Evolutionary conservation across 306 rosid species (phyloP).

Genomic region (Rubus idaeus): DNA sequence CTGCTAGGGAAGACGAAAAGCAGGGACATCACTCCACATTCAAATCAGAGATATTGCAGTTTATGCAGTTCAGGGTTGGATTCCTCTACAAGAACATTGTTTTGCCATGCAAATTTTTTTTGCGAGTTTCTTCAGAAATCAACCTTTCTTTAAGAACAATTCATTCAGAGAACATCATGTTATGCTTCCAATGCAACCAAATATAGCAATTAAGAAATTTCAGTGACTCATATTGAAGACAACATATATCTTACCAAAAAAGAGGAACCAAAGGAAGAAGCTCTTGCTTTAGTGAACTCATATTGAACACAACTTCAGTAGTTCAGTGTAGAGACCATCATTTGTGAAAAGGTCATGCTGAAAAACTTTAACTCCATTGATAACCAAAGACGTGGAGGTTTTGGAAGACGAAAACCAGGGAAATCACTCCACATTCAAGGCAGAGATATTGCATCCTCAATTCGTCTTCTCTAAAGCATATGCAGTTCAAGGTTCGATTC

Average conservation of each 20-base stretch:
- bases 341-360: constrained; percentile 96
- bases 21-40: too few relatives aligned
- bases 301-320: constrained; percentile 80
- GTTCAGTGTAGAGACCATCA: constrained; percentile 88
- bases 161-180: neutral
- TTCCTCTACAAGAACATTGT: too few relatives aligned
- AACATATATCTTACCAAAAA: constrained; percentile 77
- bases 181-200: neutral
- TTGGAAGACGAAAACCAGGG: too few relatives aligned
- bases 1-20: too few relatives aligned
- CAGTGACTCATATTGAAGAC: constrained; percentile 1
- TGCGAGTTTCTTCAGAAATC: neutral
- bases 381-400: constrained; percentile 17
- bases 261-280: constrained; percentile 89
- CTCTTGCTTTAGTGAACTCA: constrained; percentile 85
- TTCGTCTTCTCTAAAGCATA: too few relatives aligned
- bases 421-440: too few relatives aligned
- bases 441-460: too few relatives aligned
- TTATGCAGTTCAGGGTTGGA: too few relatives aligned
- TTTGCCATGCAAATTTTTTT: too few relatives aligned
- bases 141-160: neutral
- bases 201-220: constrained; percentile 11
- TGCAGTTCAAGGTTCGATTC: too few relatives aligned
- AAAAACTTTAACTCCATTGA: constrained; percentile 83
- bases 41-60: too few relatives aligned